Evolutionary conservation across 148 eudicot genomes (phyloP).

Genomic region (Spergularia marina): DNA sequence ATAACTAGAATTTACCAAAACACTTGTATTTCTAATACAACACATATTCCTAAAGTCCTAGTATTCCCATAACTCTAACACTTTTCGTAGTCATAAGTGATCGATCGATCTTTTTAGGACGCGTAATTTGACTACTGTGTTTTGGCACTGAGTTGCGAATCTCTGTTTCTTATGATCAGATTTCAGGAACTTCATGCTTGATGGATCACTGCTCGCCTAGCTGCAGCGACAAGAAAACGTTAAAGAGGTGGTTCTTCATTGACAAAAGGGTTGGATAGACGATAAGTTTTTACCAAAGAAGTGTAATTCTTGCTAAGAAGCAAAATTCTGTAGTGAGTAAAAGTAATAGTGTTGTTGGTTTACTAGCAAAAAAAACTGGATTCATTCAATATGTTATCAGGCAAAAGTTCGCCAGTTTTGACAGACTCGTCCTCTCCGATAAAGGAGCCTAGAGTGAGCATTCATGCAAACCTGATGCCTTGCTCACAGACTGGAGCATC

Average conservation of each 20-base stretch:
- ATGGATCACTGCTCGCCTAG: conserved; percentile 56
- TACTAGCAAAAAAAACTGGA: conserved; percentile 22
- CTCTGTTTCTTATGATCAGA: conserved; percentile 28
- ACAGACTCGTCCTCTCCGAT: conserved; percentile 63
- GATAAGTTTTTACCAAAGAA: neutral
- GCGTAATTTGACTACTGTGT: neutral
- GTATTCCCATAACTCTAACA: too few species aligned
- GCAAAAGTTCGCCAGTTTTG: conserved; percentile 63
- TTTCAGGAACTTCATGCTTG: conserved; percentile 46
- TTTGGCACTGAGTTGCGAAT: neutral
- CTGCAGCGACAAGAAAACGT: conserved; percentile 62
- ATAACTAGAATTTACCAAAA: too few species aligned
- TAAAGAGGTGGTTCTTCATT: conserved; percentile 86
- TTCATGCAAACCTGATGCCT: conserved; percentile 42
- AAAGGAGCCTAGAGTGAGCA: conserved; percentile 57
- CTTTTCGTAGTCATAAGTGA: neutral
- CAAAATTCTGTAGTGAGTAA: neutral
- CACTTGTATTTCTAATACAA: too few species aligned
- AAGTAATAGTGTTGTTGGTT: neutral
- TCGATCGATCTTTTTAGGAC: too few species aligned
- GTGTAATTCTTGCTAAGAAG: conserved; percentile 15
- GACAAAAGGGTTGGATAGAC: conserved; percentile 79
- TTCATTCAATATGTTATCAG: conserved; percentile 56
- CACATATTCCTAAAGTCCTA: too few species aligned
- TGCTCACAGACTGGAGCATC: conserved; percentile 46